Conservation (phyloP, 495 filamentous ascomycete genomes). For the Lasiosphaeris hirsuta region DNA sequence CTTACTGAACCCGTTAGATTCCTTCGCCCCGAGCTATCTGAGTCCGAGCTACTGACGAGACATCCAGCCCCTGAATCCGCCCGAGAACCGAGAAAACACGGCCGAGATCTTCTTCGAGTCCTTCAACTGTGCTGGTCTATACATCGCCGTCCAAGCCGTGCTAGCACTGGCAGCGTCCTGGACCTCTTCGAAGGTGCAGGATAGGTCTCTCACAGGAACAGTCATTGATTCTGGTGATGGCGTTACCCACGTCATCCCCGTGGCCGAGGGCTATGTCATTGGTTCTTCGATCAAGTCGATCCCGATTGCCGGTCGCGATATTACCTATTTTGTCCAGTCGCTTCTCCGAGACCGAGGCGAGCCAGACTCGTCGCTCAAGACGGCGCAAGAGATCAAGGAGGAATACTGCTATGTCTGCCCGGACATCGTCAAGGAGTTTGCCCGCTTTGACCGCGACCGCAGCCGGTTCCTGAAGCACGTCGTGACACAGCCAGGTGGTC, state of each 20-base stretch:
- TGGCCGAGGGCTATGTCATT: constrained; percentile 98
- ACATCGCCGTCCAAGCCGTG: constrained; percentile 97
- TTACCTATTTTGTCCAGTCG: constrained; percentile 97
- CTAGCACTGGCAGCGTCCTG: constrained; percentile 94
- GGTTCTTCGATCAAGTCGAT: constrained; percentile 98
- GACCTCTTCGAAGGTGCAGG: constrained; percentile 96
- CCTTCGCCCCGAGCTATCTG: background rate
- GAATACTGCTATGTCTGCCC: constrained; percentile 97
- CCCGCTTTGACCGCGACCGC: constrained; percentile 85
- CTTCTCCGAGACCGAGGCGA: constrained; percentile 94
- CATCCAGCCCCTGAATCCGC: constrained; percentile 84
- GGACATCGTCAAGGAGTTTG: constrained; percentile 97
- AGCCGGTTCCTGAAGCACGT: constrained; percentile 86
- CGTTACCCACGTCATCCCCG: constrained; percentile 98
- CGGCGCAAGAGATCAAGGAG: constrained; percentile 95
- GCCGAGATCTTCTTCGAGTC: constrained; percentile 99
- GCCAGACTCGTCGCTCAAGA: constrained; percentile 94
- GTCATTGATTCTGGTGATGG: constrained; percentile 97
- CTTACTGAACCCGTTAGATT: constrained; percentile 86
- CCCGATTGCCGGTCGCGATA: constrained; percentile 93
- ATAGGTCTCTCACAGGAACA: constrained; percentile 94
- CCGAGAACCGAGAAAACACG: constrained; percentile 97
- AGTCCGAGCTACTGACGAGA: constrained; percentile 17
- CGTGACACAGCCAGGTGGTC: constrained; percentile 81
- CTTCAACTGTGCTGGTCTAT: constrained; percentile 97